A percentile compares a stretch with the other conserved stretches of the same genome.
phyloP scores from a whole-genome alignment of 345 rosid genomes.

The Excoecaria cochinchinensis region DNA sequence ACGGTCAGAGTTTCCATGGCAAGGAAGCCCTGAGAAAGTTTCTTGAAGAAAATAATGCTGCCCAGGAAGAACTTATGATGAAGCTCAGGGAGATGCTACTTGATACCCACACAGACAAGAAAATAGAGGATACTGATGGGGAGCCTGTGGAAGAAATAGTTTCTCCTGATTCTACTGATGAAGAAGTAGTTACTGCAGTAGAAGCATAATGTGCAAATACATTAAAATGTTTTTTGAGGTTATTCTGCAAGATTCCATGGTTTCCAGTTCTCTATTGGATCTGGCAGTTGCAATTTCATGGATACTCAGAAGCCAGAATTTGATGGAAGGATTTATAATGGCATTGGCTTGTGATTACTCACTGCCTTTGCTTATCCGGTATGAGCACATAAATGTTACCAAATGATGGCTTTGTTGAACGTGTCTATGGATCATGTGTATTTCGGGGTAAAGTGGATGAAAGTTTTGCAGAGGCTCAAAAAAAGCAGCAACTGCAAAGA shows the following conservation, averaged over 20 bases:
- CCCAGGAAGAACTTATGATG: constrained; percentile 55
- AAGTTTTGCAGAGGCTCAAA: constrained; percentile 22
- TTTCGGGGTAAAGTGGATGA: constrained; percentile 5
- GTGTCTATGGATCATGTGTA: neutral
- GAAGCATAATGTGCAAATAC: constrained; percentile 38
- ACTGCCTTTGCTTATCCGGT: neutral
- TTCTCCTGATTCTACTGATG: constrained; percentile 57
- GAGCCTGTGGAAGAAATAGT: constrained; percentile 36
- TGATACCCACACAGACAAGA: constrained; percentile 28
- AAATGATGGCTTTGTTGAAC: constrained; percentile 8
- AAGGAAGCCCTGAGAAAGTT: constrained; percentile 72
- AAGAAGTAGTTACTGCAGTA: constrained; percentile 61
- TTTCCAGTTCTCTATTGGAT: constrained; percentile 10
- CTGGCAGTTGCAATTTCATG: constrained; percentile 2
- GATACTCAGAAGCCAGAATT: neutral
- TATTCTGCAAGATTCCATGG: constrained; percentile 13
- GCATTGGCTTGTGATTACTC: neutral
- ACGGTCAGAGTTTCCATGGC: constrained; percentile 61
- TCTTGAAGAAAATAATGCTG: constrained; percentile 44
- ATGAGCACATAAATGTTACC: neutral
- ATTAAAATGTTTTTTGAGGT: constrained; percentile 1
- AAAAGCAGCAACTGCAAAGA: neutral
- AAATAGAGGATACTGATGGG: constrained; percentile 31
- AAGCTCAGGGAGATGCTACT: constrained; percentile 66
- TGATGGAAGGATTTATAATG: constrained; percentile 1